A percentile compares a stretch with the other conserved stretches of the same genome.
Conservation (phyloP, 2,329 filamentous ascomycete genomes). For the Didymella arachidicola region DNA sequence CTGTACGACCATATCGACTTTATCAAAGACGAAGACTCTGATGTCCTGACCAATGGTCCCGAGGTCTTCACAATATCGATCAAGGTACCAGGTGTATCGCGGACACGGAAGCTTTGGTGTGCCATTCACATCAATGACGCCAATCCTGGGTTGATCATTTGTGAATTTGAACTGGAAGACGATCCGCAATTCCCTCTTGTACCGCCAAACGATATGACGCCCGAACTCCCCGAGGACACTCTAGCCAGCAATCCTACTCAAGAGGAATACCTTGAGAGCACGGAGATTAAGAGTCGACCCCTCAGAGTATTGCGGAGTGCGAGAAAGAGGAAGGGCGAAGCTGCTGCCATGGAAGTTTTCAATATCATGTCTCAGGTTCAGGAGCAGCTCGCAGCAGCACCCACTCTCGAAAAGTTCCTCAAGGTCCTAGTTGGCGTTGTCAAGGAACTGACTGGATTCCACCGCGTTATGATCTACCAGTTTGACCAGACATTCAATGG, state of each 20-base stretch:
- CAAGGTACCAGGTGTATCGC: slow-evolving; percentile 60
- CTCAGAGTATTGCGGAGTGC: slow-evolving; percentile 79
- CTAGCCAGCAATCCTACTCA: slow-evolving; percentile 74
- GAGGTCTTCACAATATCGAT: slow-evolving; percentile 85
- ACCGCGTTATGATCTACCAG: slow-evolving; percentile 92
- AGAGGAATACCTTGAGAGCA: slow-evolving; percentile 79
- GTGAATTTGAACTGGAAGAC: slow-evolving; percentile 88
- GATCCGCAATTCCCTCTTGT: slow-evolving; percentile 73
- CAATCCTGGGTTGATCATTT: slow-evolving; percentile 74
- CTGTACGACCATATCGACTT: slow-evolving; percentile 88
- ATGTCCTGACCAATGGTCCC: slow-evolving; percentile 77
- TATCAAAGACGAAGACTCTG: slow-evolving; percentile 80
- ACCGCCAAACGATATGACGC: slow-evolving; percentile 64
- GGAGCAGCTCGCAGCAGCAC: slow-evolving; percentile 79
- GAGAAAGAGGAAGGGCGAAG: slow-evolving; percentile 77
- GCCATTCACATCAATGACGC: slow-evolving; percentile 78
- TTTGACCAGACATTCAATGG: slow-evolving; percentile 86
- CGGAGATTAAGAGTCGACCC: slow-evolving; percentile 76
- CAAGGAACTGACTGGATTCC: slow-evolving; percentile 89
- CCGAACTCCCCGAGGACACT: slow-evolving; percentile 75
- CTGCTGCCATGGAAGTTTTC: slow-evolving; percentile 87
- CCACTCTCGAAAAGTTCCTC: slow-evolving; percentile 74
- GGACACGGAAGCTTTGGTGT: slow-evolving; percentile 79
- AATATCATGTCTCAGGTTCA: slow-evolving; percentile 93
- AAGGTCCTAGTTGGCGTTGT: slow-evolving; percentile 85